phyloP scores from a whole-genome alignment of 2,329 filamentous ascomycete species.

The Leptoxyphium fumago region DNA sequence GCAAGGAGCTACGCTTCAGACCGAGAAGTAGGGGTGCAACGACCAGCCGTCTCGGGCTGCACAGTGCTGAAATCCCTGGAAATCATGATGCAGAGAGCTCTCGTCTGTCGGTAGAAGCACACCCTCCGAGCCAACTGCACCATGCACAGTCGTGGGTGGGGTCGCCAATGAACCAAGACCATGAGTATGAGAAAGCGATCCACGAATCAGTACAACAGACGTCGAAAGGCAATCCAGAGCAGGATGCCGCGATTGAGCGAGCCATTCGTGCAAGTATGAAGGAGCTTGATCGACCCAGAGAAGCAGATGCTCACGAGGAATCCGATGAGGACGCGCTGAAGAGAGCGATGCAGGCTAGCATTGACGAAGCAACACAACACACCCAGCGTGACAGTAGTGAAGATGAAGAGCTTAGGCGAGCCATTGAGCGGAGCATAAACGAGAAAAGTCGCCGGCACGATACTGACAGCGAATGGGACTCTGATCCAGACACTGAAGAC shows the following conservation, averaged over 20 bases:
- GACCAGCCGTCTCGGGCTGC: not conserved
- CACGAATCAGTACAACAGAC: conserved; percentile 53
- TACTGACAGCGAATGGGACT: not conserved
- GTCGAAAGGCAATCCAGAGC: conserved; percentile 50
- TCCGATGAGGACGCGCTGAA: conserved; percentile 25
- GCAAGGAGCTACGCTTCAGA: not conserved
- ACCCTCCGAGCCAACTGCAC: not conserved
- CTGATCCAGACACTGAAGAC: not conserved
- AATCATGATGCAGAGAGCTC: not conserved
- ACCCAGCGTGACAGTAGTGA: conserved; percentile 3
- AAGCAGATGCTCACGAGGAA: not conserved
- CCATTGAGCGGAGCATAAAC: conserved; percentile 34
- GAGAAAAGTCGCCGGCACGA: conserved; percentile 14
- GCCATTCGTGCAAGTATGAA: conserved; percentile 59
- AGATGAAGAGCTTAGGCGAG: conserved; percentile 27
- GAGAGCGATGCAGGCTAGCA: conserved; percentile 36
- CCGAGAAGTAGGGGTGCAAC: not conserved
- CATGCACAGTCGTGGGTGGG: not conserved
- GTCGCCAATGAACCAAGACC: conserved; percentile 28
- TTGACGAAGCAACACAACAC: conserved; percentile 20
- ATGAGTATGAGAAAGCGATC: conserved; percentile 59
- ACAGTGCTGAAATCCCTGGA: not conserved
- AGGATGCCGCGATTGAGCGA: conserved; percentile 57
- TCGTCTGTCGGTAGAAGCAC: not conserved
- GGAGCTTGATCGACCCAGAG: conserved; percentile 28